Conservation (phyloP, 1,284 basidiomycete species). For the Pseudomicrostroma phylloplanum region DNA sequence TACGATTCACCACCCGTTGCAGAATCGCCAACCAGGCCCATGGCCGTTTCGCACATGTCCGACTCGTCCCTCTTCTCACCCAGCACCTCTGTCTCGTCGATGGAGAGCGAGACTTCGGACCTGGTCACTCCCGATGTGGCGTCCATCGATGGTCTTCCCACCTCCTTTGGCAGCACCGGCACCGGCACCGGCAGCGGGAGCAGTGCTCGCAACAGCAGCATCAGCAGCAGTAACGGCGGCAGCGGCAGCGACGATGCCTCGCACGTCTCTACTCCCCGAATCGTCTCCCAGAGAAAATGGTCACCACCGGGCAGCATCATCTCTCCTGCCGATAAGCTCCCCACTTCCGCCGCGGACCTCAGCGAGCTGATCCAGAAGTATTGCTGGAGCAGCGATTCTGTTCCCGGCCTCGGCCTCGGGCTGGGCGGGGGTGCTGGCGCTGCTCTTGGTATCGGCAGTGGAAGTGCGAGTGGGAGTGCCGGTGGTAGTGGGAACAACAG, state of each 20-base stretch:
- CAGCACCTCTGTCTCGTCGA: slow-evolving; percentile 26
- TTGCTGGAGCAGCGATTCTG: slow-evolving; percentile 38
- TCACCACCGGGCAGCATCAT: too few species aligned
- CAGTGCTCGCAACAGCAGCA: too few species aligned
- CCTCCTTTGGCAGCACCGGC: not conserved
- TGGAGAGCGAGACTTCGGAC: slow-evolving; percentile 35
- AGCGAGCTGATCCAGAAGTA: slow-evolving; percentile 39
- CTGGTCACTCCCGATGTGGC: slow-evolving; percentile 9
- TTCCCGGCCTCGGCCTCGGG: slow-evolving; percentile 6
- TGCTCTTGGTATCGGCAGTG: not conserved
- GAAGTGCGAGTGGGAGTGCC: not conserved
- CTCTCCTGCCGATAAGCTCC: too few species aligned
- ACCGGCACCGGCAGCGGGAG: too few species aligned
- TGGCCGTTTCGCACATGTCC: slow-evolving; percentile 7
- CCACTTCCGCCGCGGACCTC: slow-evolving; percentile 26
- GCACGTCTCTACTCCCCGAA: too few species aligned
- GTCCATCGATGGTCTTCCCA: too few species aligned
- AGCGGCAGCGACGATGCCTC: too few species aligned
- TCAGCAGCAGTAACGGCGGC: too few species aligned
- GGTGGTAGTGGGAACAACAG: not conserved
- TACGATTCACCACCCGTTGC: slow-evolving; percentile 11
- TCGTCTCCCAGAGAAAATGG: too few species aligned
- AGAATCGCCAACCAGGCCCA: too few species aligned
- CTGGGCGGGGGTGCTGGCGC: not conserved
- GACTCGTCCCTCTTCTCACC: slow-evolving; percentile 38